A percentile compares a stretch with the other conserved stretches of the same genome.
Conservation (phyloP, 768 basidiomycete genomes). For the Hortiboletus campestris region DNA sequence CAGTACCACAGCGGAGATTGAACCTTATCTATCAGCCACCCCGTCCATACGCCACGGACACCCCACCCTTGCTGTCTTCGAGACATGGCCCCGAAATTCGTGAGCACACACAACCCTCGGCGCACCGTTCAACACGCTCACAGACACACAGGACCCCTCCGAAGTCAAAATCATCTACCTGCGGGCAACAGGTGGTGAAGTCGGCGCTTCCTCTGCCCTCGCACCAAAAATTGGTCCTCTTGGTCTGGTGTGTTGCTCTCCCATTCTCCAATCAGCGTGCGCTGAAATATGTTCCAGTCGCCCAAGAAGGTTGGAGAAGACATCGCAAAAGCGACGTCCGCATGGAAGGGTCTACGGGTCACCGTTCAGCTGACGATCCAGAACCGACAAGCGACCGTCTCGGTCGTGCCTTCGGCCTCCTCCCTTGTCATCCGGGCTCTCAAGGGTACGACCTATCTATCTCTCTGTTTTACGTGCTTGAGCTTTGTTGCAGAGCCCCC, state of each 20-base stretch:
- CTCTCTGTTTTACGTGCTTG: neutral
- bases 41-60: constrained; percentile 2
- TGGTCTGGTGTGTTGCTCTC: constrained; percentile 74
- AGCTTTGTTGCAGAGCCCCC: constrained; percentile 72
- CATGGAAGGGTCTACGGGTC: constrained; percentile 99
- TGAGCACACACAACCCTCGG: constrained; percentile 32
- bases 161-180: constrained; percentile 99
- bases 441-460: constrained; percentile 68
- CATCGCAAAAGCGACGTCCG: constrained; percentile 97
- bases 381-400: constrained; percentile 97
- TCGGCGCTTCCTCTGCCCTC: constrained; percentile 96
- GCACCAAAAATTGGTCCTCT: constrained; percentile 99
- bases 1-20: constrained; percentile 50
- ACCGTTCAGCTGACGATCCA: constrained; percentile 99
- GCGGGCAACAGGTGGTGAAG: constrained; percentile 97
- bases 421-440: constrained; percentile 97
- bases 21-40: constrained; percentile 49
- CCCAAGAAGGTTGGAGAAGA: constrained; percentile 99
- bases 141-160: constrained; percentile 77
- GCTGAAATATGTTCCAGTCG: constrained; percentile 54
- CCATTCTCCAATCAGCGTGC: neutral
- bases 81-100: constrained; percentile 79
- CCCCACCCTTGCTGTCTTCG: constrained; percentile 12
- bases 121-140: constrained; percentile 1
- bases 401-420: constrained; percentile 95